Evolutionary conservation across 352 stramenopile species (phyloP).

Genomic region (Pythium folliculosum): DNA sequence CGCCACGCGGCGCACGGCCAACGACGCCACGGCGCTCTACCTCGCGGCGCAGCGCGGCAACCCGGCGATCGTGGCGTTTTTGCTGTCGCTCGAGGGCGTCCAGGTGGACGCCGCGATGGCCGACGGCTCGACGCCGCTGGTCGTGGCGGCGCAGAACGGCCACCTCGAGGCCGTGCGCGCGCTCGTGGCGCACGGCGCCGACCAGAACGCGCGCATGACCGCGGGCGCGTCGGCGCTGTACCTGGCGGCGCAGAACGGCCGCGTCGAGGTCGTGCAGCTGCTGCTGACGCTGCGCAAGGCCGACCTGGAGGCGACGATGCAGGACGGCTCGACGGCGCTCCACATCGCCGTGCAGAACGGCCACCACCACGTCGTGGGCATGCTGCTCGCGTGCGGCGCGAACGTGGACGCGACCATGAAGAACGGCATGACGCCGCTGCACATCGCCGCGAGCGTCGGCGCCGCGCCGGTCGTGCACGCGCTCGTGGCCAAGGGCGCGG

Average conservation of each 20-base stretch:
- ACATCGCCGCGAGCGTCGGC: constrained; percentile 31
- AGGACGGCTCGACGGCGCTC: constrained; percentile 31
- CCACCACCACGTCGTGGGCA: constrained; percentile 60
- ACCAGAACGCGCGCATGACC: constrained; percentile 24
- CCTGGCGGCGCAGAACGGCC: constrained; percentile 28
- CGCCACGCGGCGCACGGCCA: constrained; percentile 19
- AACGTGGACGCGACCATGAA: constrained; percentile 28
- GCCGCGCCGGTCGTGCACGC: constrained; percentile 20
- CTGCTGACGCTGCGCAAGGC: constrained; percentile 22
- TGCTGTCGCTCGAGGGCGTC: constrained; percentile 20
- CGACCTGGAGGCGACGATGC: constrained; percentile 24
- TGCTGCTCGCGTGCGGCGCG: constrained; percentile 59
- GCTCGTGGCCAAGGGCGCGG: constrained; percentile 25
- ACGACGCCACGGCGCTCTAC: constrained; percentile 29
- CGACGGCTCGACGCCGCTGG: constrained; percentile 33
- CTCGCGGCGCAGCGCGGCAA: constrained; percentile 32
- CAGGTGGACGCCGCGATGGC: constrained; percentile 24
- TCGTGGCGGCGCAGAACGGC: constrained; percentile 34
- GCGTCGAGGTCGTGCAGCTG: constrained; percentile 23
- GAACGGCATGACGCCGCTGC: constrained; percentile 34
- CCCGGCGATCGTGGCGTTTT: constrained; percentile 25
- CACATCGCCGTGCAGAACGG: constrained; percentile 61
- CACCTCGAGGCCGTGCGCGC: constrained; percentile 17
- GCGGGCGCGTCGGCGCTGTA: constrained; percentile 31
- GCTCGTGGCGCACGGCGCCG: constrained; percentile 17